These are phyloP conservation scores for Capillidium rhysosporum DNA, from an alignment of 371 early-diverging fungal genomes.

Conservation along the genomic window DNA sequence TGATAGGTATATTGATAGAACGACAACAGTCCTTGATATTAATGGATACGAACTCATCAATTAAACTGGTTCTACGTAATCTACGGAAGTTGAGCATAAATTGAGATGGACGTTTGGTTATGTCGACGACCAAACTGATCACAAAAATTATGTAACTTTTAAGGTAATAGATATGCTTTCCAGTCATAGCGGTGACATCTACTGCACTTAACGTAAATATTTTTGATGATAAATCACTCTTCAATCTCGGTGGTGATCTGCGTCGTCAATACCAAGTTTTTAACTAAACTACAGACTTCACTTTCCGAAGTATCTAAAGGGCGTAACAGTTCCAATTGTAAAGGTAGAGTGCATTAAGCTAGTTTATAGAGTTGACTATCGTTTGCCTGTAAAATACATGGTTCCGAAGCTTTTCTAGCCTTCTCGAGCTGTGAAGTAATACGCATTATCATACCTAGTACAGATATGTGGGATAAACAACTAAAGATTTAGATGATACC, in stretches of 20 bases:
- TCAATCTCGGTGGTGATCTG: conserved; percentile 97
- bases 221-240: conserved; percentile 46
- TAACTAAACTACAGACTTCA: conserved; percentile 99
- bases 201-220: conserved; percentile 72
- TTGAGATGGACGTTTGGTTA: conserved; percentile 50
- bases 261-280: conserved; percentile 97
- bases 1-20: conserved; percentile 87
- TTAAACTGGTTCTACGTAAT: conserved; percentile 64
- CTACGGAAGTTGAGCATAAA: conserved; percentile 71
- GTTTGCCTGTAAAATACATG: conserved; percentile 75
- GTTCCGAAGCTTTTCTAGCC: conserved; percentile 98
- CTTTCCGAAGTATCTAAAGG: conserved; percentile 99
- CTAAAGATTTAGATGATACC: conserved; percentile 98
- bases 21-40: conserved; percentile 68
- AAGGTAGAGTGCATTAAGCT: conserved; percentile 27
- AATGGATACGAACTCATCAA: conserved; percentile 87
- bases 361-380: conserved; percentile 2
- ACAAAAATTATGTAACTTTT: conserved; percentile 67
- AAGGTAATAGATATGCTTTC: conserved; percentile 56
- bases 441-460: conserved; percentile 99
- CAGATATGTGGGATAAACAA: conserved; percentile 91
- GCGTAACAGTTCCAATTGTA: conserved; percentile 98
- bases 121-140: conserved; percentile 84
- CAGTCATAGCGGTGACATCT: conserved; percentile 66
- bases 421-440: conserved; percentile 99